phyloP scores from a whole-genome alignment of 2,329 filamentous ascomycete genomes.

The Diaporthe sp. region DNA sequence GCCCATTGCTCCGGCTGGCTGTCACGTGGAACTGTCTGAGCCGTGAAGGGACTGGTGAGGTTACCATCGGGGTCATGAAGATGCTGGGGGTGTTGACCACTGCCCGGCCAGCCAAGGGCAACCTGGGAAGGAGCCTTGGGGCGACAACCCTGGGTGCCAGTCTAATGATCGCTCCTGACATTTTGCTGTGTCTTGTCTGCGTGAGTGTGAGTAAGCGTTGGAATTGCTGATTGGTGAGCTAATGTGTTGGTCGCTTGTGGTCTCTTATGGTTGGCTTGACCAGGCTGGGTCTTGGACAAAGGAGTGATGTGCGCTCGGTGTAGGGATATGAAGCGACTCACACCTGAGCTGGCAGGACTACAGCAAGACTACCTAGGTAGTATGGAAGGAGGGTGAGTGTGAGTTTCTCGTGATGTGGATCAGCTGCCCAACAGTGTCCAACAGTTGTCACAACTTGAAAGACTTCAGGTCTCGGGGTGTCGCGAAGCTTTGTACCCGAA shows the following conservation, averaged over 20 bases:
- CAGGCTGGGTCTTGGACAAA: not conserved
- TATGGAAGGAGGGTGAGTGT: not conserved
- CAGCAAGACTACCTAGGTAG: no score
- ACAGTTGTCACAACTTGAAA: not conserved
- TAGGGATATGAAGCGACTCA: not conserved
- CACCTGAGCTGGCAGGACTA: no score
- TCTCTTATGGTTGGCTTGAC: not conserved
- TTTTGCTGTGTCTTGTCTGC: constrained; percentile 5
- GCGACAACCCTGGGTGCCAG: constrained; percentile 3
- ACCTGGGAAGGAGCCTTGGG: constrained; percentile 13
- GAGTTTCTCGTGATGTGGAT: not conserved
- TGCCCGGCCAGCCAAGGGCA: not conserved
- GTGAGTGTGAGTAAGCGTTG: no score
- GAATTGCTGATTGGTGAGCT: not conserved
- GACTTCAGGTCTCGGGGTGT: not conserved
- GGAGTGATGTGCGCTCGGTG: not conserved
- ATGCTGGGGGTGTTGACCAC: not conserved
- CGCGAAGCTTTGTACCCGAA: constrained; percentile 16
- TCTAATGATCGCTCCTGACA: constrained; percentile 32
- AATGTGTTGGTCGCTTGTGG: not conserved
- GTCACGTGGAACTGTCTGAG: constrained; percentile 31
- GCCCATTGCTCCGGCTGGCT: not conserved
- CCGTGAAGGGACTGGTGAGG: not conserved
- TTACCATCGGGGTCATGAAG: not conserved
- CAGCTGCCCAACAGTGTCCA: not conserved